Percentiles rank a stretch among this genome's conserved stretches.
These are phyloP conservation scores for Ascosphaera apis DNA, from an alignment of 2,329 filamentous ascomycete genomes.

Conservation along the genomic window DNA sequence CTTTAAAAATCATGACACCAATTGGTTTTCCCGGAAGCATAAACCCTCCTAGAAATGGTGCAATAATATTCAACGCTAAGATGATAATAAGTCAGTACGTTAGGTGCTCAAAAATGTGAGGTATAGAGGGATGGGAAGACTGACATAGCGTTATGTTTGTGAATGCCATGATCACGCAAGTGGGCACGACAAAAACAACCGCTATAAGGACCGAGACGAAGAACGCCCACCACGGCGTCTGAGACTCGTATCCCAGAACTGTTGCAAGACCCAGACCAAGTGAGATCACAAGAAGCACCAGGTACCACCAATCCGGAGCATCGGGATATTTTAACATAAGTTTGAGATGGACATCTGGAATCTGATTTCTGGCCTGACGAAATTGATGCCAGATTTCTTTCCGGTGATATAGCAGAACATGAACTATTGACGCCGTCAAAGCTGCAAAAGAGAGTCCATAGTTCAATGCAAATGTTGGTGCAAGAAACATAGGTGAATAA, in stretches of 20 bases:
- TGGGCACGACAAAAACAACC: conserved; percentile 8
- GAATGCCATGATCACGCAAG: conserved; percentile 9
- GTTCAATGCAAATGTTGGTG: conserved; percentile 13
- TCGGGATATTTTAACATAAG: conserved; percentile 40
- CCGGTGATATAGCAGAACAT: conserved; percentile 13
- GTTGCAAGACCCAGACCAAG: conserved; percentile 13
- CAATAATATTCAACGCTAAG: conserved; percentile 9
- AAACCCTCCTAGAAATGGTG: conserved; percentile 9
- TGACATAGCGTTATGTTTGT: conserved; percentile 8
- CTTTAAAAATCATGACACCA: conserved; percentile 10
- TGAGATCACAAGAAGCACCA: conserved; percentile 10
- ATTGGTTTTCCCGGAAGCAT: conserved; percentile 10
- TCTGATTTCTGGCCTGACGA: conserved; percentile 8
- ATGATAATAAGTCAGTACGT: background rate
- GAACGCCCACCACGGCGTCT: conserved; percentile 8
- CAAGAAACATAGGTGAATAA: conserved; percentile 18
- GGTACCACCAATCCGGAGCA: conserved; percentile 40
- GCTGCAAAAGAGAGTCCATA: conserved; percentile 18
- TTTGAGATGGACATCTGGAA: conserved; percentile 38
- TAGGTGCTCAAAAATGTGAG: background rate
- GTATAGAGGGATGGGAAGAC: no score
- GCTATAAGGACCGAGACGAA: conserved; percentile 8
- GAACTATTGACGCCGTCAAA: conserved; percentile 12
- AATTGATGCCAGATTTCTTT: conserved; percentile 13
- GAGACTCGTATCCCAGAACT: conserved; percentile 7